phyloP scores from a whole-genome alignment of 805 yeast species.

The Deakozyma indianensis region DNA sequence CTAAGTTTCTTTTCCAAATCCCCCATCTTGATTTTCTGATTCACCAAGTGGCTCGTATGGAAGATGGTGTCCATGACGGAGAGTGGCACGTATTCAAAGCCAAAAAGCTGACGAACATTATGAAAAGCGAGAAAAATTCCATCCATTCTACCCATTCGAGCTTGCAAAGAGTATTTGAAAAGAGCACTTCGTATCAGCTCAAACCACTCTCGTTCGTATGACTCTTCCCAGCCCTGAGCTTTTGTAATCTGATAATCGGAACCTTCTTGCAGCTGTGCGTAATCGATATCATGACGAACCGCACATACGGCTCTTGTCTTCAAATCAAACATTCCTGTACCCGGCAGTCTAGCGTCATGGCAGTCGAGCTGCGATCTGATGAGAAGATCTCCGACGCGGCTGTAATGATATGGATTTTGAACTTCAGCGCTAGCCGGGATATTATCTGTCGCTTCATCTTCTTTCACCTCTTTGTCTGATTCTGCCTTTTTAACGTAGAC shows the following conservation, averaged over 20 bases:
- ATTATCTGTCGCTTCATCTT: conserved; percentile 4
- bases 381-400: conserved; percentile 50
- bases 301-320: conserved; percentile 88
- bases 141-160: conserved; percentile 92
- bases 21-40: conserved; percentile 12
- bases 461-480: conserved; percentile 1
- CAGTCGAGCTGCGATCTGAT: conserved; percentile 91
- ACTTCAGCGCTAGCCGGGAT: background rate
- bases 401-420: conserved; percentile 50
- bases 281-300: conserved; percentile 60
- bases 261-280: conserved; percentile 41
- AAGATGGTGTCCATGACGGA: conserved; percentile 51
- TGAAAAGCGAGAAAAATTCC: conserved; percentile 91
- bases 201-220: conserved; percentile 65
- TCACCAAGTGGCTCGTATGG: conserved; percentile 31
- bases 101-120: conserved; percentile 66
- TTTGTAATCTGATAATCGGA: conserved; percentile 55
- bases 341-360: conserved; percentile 60
- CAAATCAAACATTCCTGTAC: conserved; percentile 82
- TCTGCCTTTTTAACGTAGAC: conserved; percentile 19
- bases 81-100: conserved; percentile 78
- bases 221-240: conserved; percentile 52
- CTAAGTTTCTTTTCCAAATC: conserved; percentile 15
- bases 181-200: conserved; percentile 67
- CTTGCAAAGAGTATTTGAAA: conserved; percentile 79